These are phyloP conservation scores for Microbotryum lychnidis-dioicae DNA, from an alignment of 1,284 basidiomycete species.

Conservation along the genomic window DNA sequence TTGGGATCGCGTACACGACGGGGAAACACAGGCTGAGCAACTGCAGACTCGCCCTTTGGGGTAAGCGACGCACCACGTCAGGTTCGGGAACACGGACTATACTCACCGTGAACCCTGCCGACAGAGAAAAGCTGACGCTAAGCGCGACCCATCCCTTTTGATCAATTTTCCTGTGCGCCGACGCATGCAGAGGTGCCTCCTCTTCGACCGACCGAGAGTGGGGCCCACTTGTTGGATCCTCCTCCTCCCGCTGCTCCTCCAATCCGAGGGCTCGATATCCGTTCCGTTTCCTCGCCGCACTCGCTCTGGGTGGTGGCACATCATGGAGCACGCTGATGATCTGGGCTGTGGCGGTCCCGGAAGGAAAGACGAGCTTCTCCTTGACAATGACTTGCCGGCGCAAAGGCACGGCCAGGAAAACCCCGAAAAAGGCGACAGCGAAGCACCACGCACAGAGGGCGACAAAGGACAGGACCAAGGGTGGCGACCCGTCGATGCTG, in stretches of 20 bases:
- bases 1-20: slow-evolving; percentile 76
- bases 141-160: slow-evolving; percentile 40
- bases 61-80: not conserved
- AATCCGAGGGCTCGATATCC: not conserved
- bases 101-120: slow-evolving; percentile 26
- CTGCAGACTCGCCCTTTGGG: slow-evolving; percentile 26
- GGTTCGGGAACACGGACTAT: not conserved
- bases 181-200: not conserved
- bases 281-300: not conserved
- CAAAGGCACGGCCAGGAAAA: slow-evolving; percentile 87
- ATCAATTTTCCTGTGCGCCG: slow-evolving; percentile 10
- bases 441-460: slow-evolving; percentile 72
- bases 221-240: slow-evolving; percentile 44
- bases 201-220: slow-evolving; percentile 49
- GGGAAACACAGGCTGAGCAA: slow-evolving; percentile 69
- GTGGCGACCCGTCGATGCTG: slow-evolving; percentile 64
- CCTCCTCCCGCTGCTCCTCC: slow-evolving; percentile 1
- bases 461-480: slow-evolving; percentile 64
- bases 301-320: slow-evolving; percentile 47
- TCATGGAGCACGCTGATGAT: slow-evolving; percentile 84
- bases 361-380: slow-evolving; percentile 87
- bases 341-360: slow-evolving; percentile 90
- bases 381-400: slow-evolving; percentile 91
- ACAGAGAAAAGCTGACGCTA: slow-evolving; percentile 51
- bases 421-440: slow-evolving; percentile 86